Evolutionary conservation across 129 eudicot genomes (phyloP), one percentile per base, ranked within the genome.

Genomic region (Helichrysum umbraculigerum): DNA sequence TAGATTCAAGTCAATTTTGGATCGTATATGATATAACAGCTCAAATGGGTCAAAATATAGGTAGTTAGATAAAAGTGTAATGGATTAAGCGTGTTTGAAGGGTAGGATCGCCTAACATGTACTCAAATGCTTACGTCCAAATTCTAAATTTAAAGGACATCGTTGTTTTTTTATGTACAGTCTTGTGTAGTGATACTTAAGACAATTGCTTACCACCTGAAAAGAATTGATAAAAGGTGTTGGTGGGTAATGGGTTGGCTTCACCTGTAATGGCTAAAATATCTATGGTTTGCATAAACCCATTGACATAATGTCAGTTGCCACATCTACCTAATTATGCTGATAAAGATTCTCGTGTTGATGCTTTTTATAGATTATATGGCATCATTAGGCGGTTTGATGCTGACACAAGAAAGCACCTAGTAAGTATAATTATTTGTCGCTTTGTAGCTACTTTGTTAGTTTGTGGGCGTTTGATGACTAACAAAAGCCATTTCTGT

Each of bases 321-420:
- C 51, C 35, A 64, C 34, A 7, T 21, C 69, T 65, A 44, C 69
- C 17, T 7, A 50, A n/a, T 14, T 3, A 33, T 9, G 37, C 39
- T 62, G 12, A 58, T 76, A 74, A 80, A 66, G 54, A 52, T 0
- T 66, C 59, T 7, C 61, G 6, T 17, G 16, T 37, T 33, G 74
- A 35, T 73, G 51, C 9, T 72, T 74, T 33, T 75, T 57, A 54
- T 85, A 90, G 98, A 82, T 82, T 82, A 56, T 88, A 85, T 79
- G 98, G 97, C 32, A 83, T 88, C 63, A 87, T 93, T 54, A 88
- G 70, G 80, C 93, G 90, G 42, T 93, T 87, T 84, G 90, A 93
- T 66, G 68, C 47, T 22, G 12, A 73, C 70, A 79, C 91, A 70
- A 84, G 83, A 83, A 88, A 85, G 79, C 98, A 93, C 83, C 77